Base-by-base conservation (phyloP, 768 basidiomycete species). In the Cystofilobasidium capitatum region DNA sequence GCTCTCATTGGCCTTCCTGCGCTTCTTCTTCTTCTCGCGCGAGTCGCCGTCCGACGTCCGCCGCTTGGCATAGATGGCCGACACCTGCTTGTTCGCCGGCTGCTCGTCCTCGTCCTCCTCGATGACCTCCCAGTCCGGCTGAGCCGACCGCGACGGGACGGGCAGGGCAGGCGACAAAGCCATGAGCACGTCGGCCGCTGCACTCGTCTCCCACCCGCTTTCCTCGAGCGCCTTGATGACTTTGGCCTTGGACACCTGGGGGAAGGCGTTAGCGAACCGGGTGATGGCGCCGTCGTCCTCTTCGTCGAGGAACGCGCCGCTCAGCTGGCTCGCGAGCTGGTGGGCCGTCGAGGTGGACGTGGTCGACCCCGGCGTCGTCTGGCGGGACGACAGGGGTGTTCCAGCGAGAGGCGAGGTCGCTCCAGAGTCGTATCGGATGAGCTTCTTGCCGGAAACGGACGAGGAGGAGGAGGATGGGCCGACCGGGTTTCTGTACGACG, bases 11-110 rank as follows among this genome's bases (percentile, higher is more conserved):
- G 24, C 33, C 44, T 47, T 0, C 49, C 26, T 39, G 33, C 36
- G 22, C 24, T 45, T 17, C 40, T 42, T 36, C 67, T 69, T 33
- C 44, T 22, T 9, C 24, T 14, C 26, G 39, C 22, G 37, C 5
- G 22, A 61, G 42, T n/a, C 29, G 36, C 16, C 61, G 36, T 26
- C 51, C 55, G 17, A 49, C 31, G 47, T 44, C 45, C 62, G 58
- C 45, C 67, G 54, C 39, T 69, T 69, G 55, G 67, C 67, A 40
- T 69, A 69, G 67, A 62, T 61, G 26, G 66, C 55, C 20, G 64
- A 65, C 33, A 39, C 26, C 22, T 5, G 9, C 51, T 64, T 64
- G 24, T 33, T 26, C 17, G 54, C n/a, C 9, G 33, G n/a, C 36
- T 35, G 51, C 12, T 16, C 33, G 36, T 26, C 51, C 14, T 37